phyloP scores from a whole-genome alignment of 208 protist species.

The Crithidia acanthocephali region DNA sequence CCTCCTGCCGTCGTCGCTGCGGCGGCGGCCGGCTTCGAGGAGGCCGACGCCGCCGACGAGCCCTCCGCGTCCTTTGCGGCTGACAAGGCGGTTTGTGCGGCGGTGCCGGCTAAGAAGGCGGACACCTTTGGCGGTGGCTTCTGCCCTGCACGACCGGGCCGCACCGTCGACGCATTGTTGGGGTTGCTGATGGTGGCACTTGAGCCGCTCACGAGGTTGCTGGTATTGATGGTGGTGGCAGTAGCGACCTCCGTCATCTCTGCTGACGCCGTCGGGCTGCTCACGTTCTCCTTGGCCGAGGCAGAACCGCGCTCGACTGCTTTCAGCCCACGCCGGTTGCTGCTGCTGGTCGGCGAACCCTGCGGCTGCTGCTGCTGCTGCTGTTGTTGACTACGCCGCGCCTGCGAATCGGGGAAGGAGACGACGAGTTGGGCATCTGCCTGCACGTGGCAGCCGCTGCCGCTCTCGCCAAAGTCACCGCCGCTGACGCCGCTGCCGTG shows the following conservation, averaged over 20 bases:
- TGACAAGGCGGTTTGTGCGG: not conserved
- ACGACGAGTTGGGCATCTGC: slow-evolving; percentile 3
- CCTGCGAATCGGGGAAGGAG: slow-evolving; percentile 2
- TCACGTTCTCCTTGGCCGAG: not conserved
- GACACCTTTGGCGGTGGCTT: slow-evolving; percentile 5
- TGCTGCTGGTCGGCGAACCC: not conserved
- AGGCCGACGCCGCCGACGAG: not conserved
- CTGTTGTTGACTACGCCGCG: not conserved
- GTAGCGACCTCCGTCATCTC: not conserved
- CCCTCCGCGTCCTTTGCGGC: not conserved
- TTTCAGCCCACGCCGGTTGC: not conserved
- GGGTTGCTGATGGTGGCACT: not conserved
- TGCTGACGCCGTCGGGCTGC: not conserved
- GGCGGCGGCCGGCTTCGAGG: not conserved
- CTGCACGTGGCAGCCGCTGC: slow-evolving; percentile 15
- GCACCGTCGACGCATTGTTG: not conserved
- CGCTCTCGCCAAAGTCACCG: not conserved
- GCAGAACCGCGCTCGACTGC: not conserved
- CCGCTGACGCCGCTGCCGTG: not conserved
- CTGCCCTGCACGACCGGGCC: not conserved
- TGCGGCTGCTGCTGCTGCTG: not conserved
- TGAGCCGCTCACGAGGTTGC: not conserved
- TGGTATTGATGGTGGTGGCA: not conserved
- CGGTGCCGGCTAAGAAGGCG: slow-evolving; percentile 3
- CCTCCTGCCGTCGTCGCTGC: too few species aligned